Conservation (phyloP, 768 basidiomycete genomes). For the Russula sp. region DNA sequence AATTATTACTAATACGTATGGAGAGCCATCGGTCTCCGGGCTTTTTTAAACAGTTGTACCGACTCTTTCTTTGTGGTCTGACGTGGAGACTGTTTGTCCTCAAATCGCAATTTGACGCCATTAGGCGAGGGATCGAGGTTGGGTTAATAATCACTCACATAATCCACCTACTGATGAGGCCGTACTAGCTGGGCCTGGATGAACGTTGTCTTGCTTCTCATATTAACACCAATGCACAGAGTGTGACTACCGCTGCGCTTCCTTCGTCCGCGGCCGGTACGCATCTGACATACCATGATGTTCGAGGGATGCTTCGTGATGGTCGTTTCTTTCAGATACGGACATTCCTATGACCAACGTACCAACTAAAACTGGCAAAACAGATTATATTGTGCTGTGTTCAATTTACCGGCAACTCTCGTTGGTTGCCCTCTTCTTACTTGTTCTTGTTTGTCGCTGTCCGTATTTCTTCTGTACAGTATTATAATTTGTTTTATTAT, state of each 20-base stretch:
- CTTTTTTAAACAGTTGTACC: conserved; percentile 1
- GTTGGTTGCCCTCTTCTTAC: no score
- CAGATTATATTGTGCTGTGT: no score
- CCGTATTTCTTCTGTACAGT: no score
- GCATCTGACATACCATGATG: not conserved
- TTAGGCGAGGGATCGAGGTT: conserved; percentile 1
- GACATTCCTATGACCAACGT: not conserved
- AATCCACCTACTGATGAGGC: not conserved
- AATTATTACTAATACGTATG: not conserved
- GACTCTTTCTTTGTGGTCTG: not conserved
- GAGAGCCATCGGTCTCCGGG: conserved; percentile 4
- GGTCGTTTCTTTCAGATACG: not conserved
- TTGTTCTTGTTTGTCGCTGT: no score
- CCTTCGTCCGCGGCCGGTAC: not conserved
- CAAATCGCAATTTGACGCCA: not conserved
- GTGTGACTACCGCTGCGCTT: not conserved
- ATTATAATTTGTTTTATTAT: no score
- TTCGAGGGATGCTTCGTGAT: not conserved
- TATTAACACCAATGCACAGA: not conserved
- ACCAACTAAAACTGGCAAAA: not conserved
- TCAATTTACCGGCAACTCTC: not conserved
- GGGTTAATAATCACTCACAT: not conserved
- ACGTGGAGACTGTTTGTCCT: conserved; percentile 10
- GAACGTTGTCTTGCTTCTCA: not conserved
- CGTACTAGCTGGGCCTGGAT: not conserved